A percentile compares a stretch with the other conserved stretches of the same genome.
These are phyloP conservation scores for Fusarium sp. DNA, from an alignment of 2,329 filamentous ascomycete genomes.

Conservation along the genomic window DNA sequence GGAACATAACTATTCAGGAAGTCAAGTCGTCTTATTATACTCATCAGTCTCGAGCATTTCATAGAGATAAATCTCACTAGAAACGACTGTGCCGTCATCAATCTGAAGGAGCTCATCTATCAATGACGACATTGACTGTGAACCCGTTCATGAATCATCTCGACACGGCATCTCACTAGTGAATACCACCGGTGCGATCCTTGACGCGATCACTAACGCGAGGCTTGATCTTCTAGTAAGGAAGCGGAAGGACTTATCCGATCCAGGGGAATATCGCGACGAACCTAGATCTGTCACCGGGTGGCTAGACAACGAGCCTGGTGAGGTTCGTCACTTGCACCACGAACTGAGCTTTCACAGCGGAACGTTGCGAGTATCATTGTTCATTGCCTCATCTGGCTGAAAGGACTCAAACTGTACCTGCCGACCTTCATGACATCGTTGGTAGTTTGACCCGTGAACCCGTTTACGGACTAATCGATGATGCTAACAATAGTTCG, in stretches of 20 bases:
- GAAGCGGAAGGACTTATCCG: slow-evolving; percentile 6
- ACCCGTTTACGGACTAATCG: not conserved
- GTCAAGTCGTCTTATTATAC: slow-evolving; percentile 31
- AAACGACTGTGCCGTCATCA: slow-evolving; percentile 20
- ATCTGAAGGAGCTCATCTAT: slow-evolving; percentile 12
- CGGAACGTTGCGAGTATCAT: slow-evolving; percentile 1
- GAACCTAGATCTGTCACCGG: slow-evolving; percentile 3
- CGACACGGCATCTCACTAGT: slow-evolving; percentile 10
- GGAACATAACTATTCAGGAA: not conserved
- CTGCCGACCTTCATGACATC: not conserved
- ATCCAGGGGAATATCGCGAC: slow-evolving; percentile 16
- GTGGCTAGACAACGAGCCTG: slow-evolving; percentile 24
- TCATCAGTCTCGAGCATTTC: not conserved
- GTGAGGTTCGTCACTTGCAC: slow-evolving; percentile 5
- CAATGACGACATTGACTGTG: slow-evolving; percentile 41
- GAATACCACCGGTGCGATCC: slow-evolving; percentile 18
- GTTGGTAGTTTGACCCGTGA: not conserved
- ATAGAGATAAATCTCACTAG: not conserved
- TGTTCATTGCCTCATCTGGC: not conserved
- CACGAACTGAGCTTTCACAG: not conserved
- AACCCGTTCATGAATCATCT: slow-evolving; percentile 37
- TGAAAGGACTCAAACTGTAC: not conserved
- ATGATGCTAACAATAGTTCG: not conserved
- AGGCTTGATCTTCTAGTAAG: not conserved
- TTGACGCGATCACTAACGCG: not conserved